These are phyloP conservation scores for Epichloe elymi DNA, from an alignment of 2,329 filamentous ascomycete genomes.

Conservation along the genomic window DNA sequence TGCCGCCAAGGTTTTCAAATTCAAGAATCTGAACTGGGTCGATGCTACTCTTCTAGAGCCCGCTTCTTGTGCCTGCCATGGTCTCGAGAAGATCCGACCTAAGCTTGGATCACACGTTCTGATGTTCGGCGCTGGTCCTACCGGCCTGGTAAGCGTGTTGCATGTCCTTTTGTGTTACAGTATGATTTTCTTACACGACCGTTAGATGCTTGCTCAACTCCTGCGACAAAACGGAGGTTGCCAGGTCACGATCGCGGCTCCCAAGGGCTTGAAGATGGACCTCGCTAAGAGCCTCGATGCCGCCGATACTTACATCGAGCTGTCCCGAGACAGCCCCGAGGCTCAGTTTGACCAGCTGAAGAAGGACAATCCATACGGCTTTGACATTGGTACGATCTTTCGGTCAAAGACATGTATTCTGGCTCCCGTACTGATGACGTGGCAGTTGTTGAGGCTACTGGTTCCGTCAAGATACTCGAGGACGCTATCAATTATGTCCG, in stretches of 20 bases:
- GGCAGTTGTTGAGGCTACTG: conserved; percentile 53
- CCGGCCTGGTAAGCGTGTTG: conserved; percentile 37
- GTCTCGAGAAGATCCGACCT: conserved; percentile 54
- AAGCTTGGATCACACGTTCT: conserved; percentile 52
- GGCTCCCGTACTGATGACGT: conserved; percentile 8
- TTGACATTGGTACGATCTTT: conserved; percentile 42
- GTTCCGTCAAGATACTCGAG: conserved; percentile 55
- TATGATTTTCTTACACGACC: background rate
- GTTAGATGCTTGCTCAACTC: conserved; percentile 45
- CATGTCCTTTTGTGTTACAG: background rate
- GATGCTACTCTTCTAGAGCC: conserved; percentile 59
- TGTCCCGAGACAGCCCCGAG: conserved; percentile 39
- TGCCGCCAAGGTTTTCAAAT: conserved; percentile 46
- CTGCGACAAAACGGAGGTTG: conserved; percentile 53
- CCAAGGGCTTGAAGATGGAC: conserved; percentile 57
- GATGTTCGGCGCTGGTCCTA: conserved; percentile 54
- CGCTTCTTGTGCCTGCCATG: conserved; percentile 58
- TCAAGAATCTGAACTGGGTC: conserved; percentile 52
- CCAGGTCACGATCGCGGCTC: conserved; percentile 56
- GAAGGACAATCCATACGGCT: conserved; percentile 55
- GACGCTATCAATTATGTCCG: conserved; percentile 59
- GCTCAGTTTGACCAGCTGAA: conserved; percentile 50
- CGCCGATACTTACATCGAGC: conserved; percentile 40
- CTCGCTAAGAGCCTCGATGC: conserved; percentile 45
- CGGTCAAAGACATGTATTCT: background rate